Base-by-base conservation (phyloP, 257 asterid genomes). In the Penstemon barbatus region DNA sequence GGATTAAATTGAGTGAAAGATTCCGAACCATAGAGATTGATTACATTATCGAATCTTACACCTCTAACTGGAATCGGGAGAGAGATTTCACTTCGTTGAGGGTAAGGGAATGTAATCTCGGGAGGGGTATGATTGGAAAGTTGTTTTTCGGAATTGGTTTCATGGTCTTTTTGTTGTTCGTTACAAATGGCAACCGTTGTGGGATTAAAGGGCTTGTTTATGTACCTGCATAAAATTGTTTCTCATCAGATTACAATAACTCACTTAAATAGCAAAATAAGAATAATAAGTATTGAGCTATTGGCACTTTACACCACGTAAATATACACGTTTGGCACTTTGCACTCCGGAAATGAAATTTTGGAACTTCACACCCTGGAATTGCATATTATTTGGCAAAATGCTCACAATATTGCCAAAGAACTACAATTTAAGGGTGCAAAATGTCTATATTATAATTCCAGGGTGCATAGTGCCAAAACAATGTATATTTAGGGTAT, bases 21-120 rank as follows among this genome's bases (percentile, higher is more conserved):
- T 25, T 25, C 33, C 33, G 87, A 73, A 71, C 78, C 79, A 64
- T 63, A 79, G 15, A 82, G 75, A 54, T 75, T 74, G 40, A 73
- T 75, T 57, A 73, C 56, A 60, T 75, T 83, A 53, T 84, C 87
- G 38, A 76, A 68, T 65, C 87, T 77, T 48, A 78, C 45, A 63
- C 88, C 86, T 79, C 77, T 74, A 59, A 85, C 85, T 40, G 91
- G 85, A 59, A 84, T 74, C 5, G 95, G 92, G 50, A 83, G 82
- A 33, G 82, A 75, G 43, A 74, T 68, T 55, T 65, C 84, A 68
- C 72, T 77, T 56, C 62, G 69, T 66, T 74, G 86, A 62, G 86
- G 77, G 65, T 57, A 58, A 41, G 74, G 41, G 57, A 72, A 70
- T 52, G 72, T 9, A 44, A 51, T 69, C 67, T 73, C 89, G 8